Conservation (phyloP, 805 yeast species). For the Brettanomyces custersianus region DNA sequence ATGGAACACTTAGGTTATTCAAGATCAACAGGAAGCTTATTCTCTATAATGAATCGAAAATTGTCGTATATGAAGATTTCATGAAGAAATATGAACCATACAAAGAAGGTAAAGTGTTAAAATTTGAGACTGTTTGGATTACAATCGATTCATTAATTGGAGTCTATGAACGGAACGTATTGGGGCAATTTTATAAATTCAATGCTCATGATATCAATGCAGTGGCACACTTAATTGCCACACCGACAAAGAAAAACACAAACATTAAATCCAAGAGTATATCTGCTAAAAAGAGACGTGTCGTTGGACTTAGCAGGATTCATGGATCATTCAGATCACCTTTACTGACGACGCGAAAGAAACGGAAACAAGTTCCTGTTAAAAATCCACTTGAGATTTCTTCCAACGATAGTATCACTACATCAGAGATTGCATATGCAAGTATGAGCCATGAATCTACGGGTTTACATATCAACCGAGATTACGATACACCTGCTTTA, state of each 20-base stretch:
- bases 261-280: not conserved
- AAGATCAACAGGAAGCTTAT: slow-evolving; percentile 40
- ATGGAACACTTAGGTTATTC: slow-evolving; percentile 37
- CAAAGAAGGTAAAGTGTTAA: slow-evolving; percentile 26
- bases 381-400: not conserved
- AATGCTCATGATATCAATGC: not conserved
- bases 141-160: slow-evolving; percentile 23
- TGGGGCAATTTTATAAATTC: slow-evolving; percentile 7
- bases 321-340: slow-evolving; percentile 1
- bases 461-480: not conserved
- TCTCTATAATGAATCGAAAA: slow-evolving; percentile 26
- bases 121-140: slow-evolving; percentile 18
- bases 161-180: slow-evolving; percentile 30
- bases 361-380: not conserved
- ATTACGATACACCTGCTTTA: not conserved
- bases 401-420: not conserved
- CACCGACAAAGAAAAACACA: not conserved
- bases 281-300: not conserved
- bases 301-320: not conserved
- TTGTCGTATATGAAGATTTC: slow-evolving; percentile 21
- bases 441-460: not conserved
- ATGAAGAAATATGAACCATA: slow-evolving; percentile 19
- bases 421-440: not conserved
- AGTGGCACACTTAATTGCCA: not conserved
- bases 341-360: not conserved